Conservation (phyloP, 2,329 filamentous ascomycete genomes). For the Acephala macrosclerotiorum region DNA sequence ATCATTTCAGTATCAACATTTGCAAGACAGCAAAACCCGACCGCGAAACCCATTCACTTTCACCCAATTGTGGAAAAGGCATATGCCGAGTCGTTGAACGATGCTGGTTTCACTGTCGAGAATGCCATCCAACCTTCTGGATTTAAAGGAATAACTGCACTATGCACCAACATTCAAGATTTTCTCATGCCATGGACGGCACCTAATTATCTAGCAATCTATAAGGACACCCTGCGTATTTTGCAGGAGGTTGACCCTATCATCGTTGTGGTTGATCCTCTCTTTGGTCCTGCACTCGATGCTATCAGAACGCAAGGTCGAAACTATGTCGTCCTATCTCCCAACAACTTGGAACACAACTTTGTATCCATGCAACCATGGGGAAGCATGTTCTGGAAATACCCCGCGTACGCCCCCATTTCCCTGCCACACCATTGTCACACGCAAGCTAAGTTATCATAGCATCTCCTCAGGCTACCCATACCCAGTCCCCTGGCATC, state of each 20-base stretch:
- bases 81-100: neutral
- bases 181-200: constrained; percentile 43
- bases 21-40: neutral
- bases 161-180: neutral
- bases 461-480: constrained; percentile 46
- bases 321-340: constrained; percentile 45
- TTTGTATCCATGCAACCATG: constrained; percentile 47
- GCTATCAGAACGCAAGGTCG: constrained; percentile 47
- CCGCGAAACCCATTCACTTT: neutral
- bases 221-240: constrained; percentile 46
- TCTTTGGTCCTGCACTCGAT: constrained; percentile 51
- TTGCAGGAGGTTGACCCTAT: constrained; percentile 48
- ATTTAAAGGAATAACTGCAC: neutral
- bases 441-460: neutral
- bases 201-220: constrained; percentile 49
- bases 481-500: constrained; percentile 53
- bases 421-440: neutral
- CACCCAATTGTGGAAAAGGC: neutral
- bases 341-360: constrained; percentile 52
- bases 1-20: neutral
- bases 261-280: constrained; percentile 50
- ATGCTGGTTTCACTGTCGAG: neutral
- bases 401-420: constrained; percentile 44
- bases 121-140: neutral
- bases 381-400: constrained; percentile 47